These are phyloP conservation scores for Kwoniella dendrophila DNA, from an alignment of 768 basidiomycete genomes.

Conservation along the genomic window DNA sequence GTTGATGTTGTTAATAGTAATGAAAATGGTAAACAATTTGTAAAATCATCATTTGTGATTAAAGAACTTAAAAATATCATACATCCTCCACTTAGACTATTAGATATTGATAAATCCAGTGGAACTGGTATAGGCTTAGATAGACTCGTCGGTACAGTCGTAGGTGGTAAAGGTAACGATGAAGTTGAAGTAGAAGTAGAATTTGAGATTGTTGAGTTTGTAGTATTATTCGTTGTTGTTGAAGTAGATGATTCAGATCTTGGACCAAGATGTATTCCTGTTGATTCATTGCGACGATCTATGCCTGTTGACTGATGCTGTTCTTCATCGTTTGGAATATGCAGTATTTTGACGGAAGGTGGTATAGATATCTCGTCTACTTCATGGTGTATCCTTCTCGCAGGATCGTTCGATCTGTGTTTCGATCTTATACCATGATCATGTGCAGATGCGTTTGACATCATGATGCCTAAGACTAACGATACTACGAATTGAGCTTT, in stretches of 20 bases:
- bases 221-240: neutral
- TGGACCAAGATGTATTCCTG: too few species aligned
- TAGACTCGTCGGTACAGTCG: slow-evolving; percentile 18
- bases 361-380: neutral
- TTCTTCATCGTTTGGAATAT: neutral
- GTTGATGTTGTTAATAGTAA: slow-evolving; percentile 47
- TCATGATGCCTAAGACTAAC: slow-evolving; percentile 2
- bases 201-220: neutral
- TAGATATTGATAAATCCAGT: slow-evolving; percentile 41
- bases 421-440: slow-evolving; percentile 8
- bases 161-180: slow-evolving; percentile 30
- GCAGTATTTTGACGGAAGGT: neutral
- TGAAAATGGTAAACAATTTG: slow-evolving; percentile 45
- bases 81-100: slow-evolving; percentile 32
- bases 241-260: neutral
- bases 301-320: neutral
- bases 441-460: slow-evolving; percentile 1
- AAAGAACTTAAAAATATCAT: slow-evolving; percentile 39
- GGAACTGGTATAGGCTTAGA: slow-evolving; percentile 40
- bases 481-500: slow-evolving; percentile 9
- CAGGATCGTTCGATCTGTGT: slow-evolving; percentile 8
- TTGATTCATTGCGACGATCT: too few species aligned
- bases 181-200: slow-evolving; percentile 10
- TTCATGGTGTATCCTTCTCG: slow-evolving; percentile 4
- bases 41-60: slow-evolving; percentile 33